phyloP scores from a whole-genome alignment of 768 basidiomycete species.

The Royoungia palumana region DNA sequence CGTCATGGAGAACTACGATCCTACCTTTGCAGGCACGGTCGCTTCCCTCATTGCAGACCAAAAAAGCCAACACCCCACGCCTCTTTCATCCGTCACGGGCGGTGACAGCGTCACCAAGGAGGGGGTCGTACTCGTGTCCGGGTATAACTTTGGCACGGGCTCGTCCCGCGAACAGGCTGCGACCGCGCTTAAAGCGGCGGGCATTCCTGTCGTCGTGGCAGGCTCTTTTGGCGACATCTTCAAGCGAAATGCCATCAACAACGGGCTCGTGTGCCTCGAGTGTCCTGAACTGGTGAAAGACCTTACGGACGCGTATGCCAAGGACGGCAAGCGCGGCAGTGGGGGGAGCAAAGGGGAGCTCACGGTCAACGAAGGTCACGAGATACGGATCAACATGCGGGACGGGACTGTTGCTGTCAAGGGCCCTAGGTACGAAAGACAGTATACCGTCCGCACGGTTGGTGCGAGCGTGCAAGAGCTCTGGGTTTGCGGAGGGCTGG shows the following conservation, averaged over 20 bases:
- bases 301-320: constrained; percentile 71
- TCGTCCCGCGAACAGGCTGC: constrained; percentile 98
- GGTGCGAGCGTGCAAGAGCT: constrained; percentile 96
- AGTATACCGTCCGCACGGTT: constrained; percentile 69
- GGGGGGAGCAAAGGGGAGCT: constrained; percentile 81
- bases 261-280: constrained; percentile 93
- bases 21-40: constrained; percentile 72
- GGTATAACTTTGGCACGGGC: constrained; percentile 98
- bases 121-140: constrained; percentile 82
- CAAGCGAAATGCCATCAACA: constrained; percentile 99
- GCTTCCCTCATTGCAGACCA: constrained; percentile 42
- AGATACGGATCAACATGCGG: constrained; percentile 62
- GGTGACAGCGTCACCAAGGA: constrained; percentile 35
- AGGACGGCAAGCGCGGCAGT: constrained; percentile 68
- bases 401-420: constrained; percentile 65
- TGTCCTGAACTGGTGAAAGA: constrained; percentile 86
- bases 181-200: constrained; percentile 92
- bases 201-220: constrained; percentile 90
- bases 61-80: constrained; percentile 12
- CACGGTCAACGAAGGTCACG: constrained; percentile 73
- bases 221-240: constrained; percentile 99
- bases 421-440: constrained; percentile 42
- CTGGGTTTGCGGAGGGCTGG: constrained; percentile 93
- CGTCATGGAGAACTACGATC: constrained; percentile 99
- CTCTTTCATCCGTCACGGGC: constrained; percentile 4